These are phyloP conservation scores for Brassica cretica DNA, from an alignment of 345 rosid species.

Conservation along the genomic window DNA sequence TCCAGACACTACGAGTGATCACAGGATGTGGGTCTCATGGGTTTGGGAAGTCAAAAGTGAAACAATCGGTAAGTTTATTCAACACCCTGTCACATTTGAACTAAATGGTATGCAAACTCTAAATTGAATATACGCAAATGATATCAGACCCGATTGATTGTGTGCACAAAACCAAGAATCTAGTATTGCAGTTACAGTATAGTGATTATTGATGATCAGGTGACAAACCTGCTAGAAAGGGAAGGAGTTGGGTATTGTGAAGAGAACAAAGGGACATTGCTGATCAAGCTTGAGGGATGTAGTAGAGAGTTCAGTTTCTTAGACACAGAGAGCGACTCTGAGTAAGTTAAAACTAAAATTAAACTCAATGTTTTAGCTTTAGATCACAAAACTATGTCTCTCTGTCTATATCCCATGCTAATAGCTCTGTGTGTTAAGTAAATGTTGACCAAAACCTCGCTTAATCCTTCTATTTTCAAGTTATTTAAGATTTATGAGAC, in stretches of 20 bases:
- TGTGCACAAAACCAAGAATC: not conserved
- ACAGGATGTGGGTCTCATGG: conserved; percentile 91
- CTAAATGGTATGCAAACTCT: not conserved
- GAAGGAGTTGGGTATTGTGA: conserved; percentile 67
- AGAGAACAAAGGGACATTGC: conserved; percentile 79
- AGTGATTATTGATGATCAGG: conserved; percentile 47
- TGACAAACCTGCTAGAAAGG: conserved; percentile 54
- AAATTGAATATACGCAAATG: not conserved
- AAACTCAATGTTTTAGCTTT: conserved; percentile 22
- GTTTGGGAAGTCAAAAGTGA: conserved; percentile 78
- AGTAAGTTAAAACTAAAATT: conserved; percentile 35
- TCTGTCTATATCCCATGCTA: conserved; percentile 30
- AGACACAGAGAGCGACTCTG: conserved; percentile 62
- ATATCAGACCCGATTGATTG: not conserved
- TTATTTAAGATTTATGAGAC: conserved; percentile 1
- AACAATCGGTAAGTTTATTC: conserved; percentile 68
- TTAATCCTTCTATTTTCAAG: not conserved
- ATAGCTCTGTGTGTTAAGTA: not conserved
- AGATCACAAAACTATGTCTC: conserved; percentile 1
- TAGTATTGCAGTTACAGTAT: conserved; percentile 7
- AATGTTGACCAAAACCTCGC: conserved; percentile 1
- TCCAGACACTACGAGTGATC: conserved; percentile 82
- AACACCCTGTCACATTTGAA: not conserved
- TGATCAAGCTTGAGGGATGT: conserved; percentile 61
- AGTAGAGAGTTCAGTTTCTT: conserved; percentile 67